Conservation (phyloP, 2,329 filamentous ascomycete genomes). For the Epicoccum sorghinum region DNA sequence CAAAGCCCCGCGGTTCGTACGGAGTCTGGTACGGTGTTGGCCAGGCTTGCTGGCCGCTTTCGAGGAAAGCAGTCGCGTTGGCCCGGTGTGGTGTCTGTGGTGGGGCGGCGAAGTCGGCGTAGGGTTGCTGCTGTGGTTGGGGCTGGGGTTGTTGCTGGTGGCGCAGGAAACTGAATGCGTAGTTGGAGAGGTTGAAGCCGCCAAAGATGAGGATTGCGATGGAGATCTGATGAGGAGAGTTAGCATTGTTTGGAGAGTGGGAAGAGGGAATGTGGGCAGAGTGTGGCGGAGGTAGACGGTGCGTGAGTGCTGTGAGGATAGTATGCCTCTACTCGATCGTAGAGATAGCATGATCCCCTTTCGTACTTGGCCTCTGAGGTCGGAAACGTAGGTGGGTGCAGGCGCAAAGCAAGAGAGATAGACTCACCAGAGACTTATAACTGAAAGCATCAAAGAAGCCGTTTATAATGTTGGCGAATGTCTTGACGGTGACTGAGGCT, state of each 20-base stretch:
- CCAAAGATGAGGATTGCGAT: slow-evolving; percentile 55
- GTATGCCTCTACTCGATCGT: too few relatives aligned
- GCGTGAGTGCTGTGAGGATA: too few relatives aligned
- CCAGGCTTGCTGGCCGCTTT: slow-evolving; percentile 27
- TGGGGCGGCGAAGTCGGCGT: slow-evolving; percentile 31
- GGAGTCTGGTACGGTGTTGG: slow-evolving; percentile 36
- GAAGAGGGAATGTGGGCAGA: slow-evolving; percentile 7
- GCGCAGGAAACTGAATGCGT: slow-evolving; percentile 63
- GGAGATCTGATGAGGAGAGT: slow-evolving; percentile 49
- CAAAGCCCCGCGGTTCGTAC: slow-evolving; percentile 24
- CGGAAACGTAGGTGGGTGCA: too few relatives aligned
- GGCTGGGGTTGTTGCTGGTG: slow-evolving; percentile 50
- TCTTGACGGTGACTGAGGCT: slow-evolving; percentile 81
- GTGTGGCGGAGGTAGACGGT: too few relatives aligned
- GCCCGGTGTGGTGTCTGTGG: slow-evolving; percentile 42
- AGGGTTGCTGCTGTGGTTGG: slow-evolving; percentile 21
- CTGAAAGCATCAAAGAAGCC: slow-evolving; percentile 90
- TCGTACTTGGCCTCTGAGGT: too few relatives aligned
- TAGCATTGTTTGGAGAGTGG: too few relatives aligned
- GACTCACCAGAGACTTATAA: slow-evolving; percentile 74
- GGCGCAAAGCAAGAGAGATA: background rate
- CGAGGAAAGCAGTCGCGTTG: slow-evolving; percentile 12
- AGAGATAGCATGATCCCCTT: too few relatives aligned
- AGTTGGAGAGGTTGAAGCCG: slow-evolving; percentile 63
- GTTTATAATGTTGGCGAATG: slow-evolving; percentile 92